Percentiles rank a stretch among this genome's conserved stretches.
These are phyloP conservation scores for Leptographium procerum DNA, from an alignment of 2,329 filamentous ascomycete genomes.

Conservation along the genomic window DNA sequence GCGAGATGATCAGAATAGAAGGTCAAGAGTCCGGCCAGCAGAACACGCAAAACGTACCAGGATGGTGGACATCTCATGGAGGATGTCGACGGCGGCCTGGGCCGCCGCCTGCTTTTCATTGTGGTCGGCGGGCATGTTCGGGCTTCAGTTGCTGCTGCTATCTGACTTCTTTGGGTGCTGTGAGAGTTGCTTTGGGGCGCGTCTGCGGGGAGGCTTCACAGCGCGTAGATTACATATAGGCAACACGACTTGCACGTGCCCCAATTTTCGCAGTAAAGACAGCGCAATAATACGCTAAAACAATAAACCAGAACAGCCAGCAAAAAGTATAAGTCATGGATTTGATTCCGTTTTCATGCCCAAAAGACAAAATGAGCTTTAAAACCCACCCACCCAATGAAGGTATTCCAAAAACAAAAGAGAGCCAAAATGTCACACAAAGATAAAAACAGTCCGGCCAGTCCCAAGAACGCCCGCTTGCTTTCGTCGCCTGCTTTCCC, in stretches of 20 bases:
- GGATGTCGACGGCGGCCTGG: slow-evolving; percentile 71
- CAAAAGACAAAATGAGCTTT: not conserved
- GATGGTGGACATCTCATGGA: slow-evolving; percentile 78
- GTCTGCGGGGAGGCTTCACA: not conserved
- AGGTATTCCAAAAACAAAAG: not conserved
- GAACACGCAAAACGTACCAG: slow-evolving; percentile 47
- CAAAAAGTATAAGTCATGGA: too few species aligned
- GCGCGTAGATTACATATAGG: not conserved
- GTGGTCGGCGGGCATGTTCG: slow-evolving; percentile 30
- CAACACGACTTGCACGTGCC: not conserved
- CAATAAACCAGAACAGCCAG: too few species aligned
- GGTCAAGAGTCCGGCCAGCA: not conserved
- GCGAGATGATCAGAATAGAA: not conserved
- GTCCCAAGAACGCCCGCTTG: not conserved
- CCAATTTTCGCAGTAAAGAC: not conserved
- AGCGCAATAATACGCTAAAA: too few species aligned
- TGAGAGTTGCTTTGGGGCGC: not conserved
- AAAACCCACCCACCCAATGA: not conserved
- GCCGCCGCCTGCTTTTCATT: slow-evolving; percentile 62
- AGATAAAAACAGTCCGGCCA: not conserved
- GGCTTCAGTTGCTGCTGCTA: not conserved
- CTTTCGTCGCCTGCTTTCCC: not conserved
- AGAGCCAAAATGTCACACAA: too few species aligned
- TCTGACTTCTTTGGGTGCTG: not conserved
- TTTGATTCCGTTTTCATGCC: not conserved